These are phyloP conservation scores for Scheffersomyces quercinus DNA, from an alignment of 1,139 yeast species.

Conservation along the genomic window DNA sequence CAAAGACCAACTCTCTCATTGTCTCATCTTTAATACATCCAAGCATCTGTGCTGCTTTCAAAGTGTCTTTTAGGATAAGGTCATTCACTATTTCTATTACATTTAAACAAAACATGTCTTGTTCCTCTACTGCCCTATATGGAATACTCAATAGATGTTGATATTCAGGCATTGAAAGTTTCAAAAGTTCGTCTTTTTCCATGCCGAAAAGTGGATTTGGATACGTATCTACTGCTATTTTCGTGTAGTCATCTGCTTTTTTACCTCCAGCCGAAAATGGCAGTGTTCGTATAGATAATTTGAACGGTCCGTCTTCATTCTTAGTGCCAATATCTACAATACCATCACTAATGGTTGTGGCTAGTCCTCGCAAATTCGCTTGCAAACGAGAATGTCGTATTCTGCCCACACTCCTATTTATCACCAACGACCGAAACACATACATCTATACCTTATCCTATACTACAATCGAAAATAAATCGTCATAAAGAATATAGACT, in stretches of 20 bases:
- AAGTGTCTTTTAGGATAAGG: conserved; percentile 27
- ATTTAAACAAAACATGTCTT: conserved; percentile 30
- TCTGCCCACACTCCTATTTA: too few relatives aligned
- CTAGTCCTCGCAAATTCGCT: too few relatives aligned
- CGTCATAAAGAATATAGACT: too few relatives aligned
- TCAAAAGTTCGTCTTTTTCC: conserved; percentile 25
- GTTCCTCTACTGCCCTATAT: conserved; percentile 23
- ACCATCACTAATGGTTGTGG: too few relatives aligned
- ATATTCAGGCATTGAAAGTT: conserved; percentile 23
- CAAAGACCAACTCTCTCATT: conserved; percentile 14
- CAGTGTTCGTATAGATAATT: conserved; percentile 3
- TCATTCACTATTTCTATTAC: conserved; percentile 32
- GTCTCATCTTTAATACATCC: conserved; percentile 17
- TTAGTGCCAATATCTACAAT: too few relatives aligned
- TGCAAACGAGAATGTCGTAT: too few relatives aligned
- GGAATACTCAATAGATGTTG: conserved; percentile 28
- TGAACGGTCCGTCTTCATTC: neutral
- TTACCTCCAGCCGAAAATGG: conserved; percentile 6
- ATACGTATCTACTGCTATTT: conserved; percentile 20
- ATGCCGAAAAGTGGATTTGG: conserved; percentile 38
- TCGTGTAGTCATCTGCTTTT: conserved; percentile 4
- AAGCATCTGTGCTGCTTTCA: conserved; percentile 21
- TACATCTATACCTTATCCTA: too few relatives aligned
- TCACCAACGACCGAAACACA: too few relatives aligned
- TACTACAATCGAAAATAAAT: too few relatives aligned